Base-by-base conservation (phyloP, 129 eudicot species). In the Silybum marianum region DNA sequence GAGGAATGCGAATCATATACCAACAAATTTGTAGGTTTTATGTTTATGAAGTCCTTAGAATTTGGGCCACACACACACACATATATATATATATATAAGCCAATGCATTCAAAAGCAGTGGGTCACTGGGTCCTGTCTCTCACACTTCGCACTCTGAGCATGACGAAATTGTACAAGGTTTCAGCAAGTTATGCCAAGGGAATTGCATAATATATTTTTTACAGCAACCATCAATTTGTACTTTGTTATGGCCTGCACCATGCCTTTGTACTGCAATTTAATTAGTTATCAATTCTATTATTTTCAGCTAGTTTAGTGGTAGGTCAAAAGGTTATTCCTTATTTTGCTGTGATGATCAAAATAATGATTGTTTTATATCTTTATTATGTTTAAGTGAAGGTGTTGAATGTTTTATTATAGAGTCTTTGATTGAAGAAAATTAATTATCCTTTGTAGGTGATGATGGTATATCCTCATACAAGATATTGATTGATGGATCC, bases 401-500 rank as follows among this genome's bases (percentile, higher is more conserved):
- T 78, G 65, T 18, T 8, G 19, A 40, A 67, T 67, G 66, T 24
- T 23, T 24, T 23, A 39, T 40, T 78, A 9, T 22, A 19, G 69
- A 22, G 14, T 23, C 30, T 40, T 36, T 66, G 65, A 78, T 40
- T 78, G 40, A 77, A 66, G 40, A 66, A 78, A 76, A 30, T 67
- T 66, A 40, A 67, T 67, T 16, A 42, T 75, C 28, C 19, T 16
- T 80, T 30, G 14, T 81, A 65, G 91, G 88, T 18, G 77, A 78
- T 86, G 80, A 86, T 84, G 88, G 83, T 88, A 34, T 70, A 80
- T 54, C 81, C 42, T 51, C 38, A 58, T 60, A 44, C 65, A 42
- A 74, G 88, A 81, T 54, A 81, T 66, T 87, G 93, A 87, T 76
- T 81, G 75, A 92, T 92, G 97, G 97, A 92, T 83, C 85, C 92